Evolutionary conservation across 257 asterid genomes (phyloP), one percentile per base, ranked within the genome.

Genomic region (Solanum chiquidenum): DNA sequence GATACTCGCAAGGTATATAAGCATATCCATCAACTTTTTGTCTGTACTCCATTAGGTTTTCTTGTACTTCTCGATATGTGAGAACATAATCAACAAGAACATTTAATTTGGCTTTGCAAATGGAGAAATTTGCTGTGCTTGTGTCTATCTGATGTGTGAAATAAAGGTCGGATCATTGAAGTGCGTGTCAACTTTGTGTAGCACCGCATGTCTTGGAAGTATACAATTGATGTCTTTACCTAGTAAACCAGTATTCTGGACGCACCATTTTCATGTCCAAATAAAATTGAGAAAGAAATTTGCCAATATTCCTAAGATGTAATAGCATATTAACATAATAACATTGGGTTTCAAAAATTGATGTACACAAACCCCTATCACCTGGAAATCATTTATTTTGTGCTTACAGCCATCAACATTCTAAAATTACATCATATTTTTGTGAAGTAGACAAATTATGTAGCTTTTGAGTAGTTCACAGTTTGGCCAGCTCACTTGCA

Each of bases 1-100:
- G 95, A 94, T 86, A 86, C 89, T 71, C 96, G 99, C 87, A 96
- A 94, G 99, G 99, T 97, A 94, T 86, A 33, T 40, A 52, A 87
- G 58, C 79, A 33, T 8, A 46, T 46, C 85, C 68, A 46, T 80
- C 85, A 0, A 25, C 85, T 80, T 0, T 16, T 80, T 80, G 68
- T 44, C 10, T 79, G 68, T 46, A 80, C 18, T 46, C 40, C 40
- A 16, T 79, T 82, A 29, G 25, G n/a, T 16, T 82, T 82, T 82
- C 64, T 21, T 49, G 71, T 80, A 46, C 71, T 82, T 82, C 31
- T 82, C 40, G 31, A 46, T 82, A 49, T 10, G 12, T 49, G 44
- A 82, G 69, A 82, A 82, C 29, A 18, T 31, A 49, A 49, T 82
- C 7, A 82, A 49, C 69, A 82, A 49, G 86, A 29, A 82, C 42